phyloP scores from a whole-genome alignment of 1,284 basidiomycete species.

The Moesziomyces antarcticus region DNA sequence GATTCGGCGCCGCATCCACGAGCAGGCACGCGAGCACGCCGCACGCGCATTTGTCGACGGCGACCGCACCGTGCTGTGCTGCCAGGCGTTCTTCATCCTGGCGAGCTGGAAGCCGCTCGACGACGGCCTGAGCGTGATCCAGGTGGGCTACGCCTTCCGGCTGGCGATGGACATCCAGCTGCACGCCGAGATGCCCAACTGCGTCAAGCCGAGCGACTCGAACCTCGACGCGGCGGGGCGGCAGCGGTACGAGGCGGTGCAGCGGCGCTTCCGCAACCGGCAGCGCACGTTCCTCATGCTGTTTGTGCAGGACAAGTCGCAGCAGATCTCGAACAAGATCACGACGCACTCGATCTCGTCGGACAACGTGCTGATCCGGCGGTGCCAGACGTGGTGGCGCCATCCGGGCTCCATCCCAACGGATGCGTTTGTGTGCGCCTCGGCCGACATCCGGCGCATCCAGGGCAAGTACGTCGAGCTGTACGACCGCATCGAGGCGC shows the following conservation, averaged over 20 bases:
- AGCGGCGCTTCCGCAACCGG: slow-evolving; percentile 47
- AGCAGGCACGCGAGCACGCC: slow-evolving; percentile 38
- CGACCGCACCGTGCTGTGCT: slow-evolving; percentile 44
- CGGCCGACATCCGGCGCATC: slow-evolving; percentile 41
- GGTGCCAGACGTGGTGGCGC: slow-evolving; percentile 49
- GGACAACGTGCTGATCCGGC: slow-evolving; percentile 38
- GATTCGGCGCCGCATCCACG: slow-evolving; percentile 36
- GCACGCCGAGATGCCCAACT: slow-evolving; percentile 47
- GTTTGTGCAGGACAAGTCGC: slow-evolving; percentile 52
- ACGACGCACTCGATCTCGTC: slow-evolving; percentile 39
- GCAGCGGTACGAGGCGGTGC: slow-evolving; percentile 41
- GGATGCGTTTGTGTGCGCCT: slow-evolving; percentile 45
- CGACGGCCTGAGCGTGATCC: slow-evolving; percentile 46
- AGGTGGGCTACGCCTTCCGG: slow-evolving; percentile 49
- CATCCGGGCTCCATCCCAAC: slow-evolving; percentile 30
- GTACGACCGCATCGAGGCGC: slow-evolving; percentile 43
- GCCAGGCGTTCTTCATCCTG: slow-evolving; percentile 47
- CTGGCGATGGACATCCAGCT: slow-evolving; percentile 54
- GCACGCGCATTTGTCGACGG: slow-evolving; percentile 48
- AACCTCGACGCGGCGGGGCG: slow-evolving; percentile 33
- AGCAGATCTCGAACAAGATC: slow-evolving; percentile 52
- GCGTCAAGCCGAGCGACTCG: slow-evolving; percentile 43
- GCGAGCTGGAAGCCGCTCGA: slow-evolving; percentile 52
- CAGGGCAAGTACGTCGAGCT: slow-evolving; percentile 49
- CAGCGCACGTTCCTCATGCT: slow-evolving; percentile 52